Percentiles rank a stretch among this genome's conserved stretches.
Conservation (phyloP, 768 basidiomycete species). For the Naganishia friedmannii region DNA sequence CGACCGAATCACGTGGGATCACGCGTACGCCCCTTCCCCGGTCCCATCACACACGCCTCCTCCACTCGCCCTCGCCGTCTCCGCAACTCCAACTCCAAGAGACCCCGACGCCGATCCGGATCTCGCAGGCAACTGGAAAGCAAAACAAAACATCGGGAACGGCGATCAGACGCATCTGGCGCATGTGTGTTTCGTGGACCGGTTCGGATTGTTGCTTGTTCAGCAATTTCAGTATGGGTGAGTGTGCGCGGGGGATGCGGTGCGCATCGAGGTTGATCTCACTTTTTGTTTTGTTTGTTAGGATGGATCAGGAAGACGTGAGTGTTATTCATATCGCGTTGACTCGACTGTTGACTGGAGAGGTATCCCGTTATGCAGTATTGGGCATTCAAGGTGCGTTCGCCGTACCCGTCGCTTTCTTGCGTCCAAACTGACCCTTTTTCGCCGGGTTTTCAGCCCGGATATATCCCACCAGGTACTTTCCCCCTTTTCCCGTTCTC, state of each 20-base stretch:
- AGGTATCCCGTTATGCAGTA: too few species aligned
- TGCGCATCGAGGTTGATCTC: not conserved
- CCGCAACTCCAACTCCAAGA: not conserved
- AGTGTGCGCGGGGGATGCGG: conserved; percentile 19
- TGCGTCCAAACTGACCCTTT: too few species aligned
- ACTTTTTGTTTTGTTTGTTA: not conserved
- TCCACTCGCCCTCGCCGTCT: not conserved
- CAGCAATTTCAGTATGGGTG: conserved; percentile 41
- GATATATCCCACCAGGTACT: conserved; percentile 16
- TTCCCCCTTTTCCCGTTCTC: not conserved
- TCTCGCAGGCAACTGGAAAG: not conserved
- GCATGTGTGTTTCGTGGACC: conserved; percentile 36
- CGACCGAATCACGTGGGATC: not conserved
- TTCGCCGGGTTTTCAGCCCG: not conserved
- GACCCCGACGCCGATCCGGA: conserved; percentile 8
- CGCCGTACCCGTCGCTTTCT: too few species aligned
- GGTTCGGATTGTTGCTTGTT: conserved; percentile 39
- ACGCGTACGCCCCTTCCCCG: not conserved
- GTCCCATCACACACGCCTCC: not conserved
- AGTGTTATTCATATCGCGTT: not conserved
- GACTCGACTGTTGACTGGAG: too few species aligned
- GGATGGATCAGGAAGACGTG: conserved; percentile 25
- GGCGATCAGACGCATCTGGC: conserved; percentile 20
- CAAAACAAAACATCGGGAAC: not conserved
- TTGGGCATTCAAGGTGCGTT: conserved; percentile 25